Evolutionary conservation across 768 basidiomycete genomes (phyloP).

Genomic region (Termitomyces sp.): DNA sequence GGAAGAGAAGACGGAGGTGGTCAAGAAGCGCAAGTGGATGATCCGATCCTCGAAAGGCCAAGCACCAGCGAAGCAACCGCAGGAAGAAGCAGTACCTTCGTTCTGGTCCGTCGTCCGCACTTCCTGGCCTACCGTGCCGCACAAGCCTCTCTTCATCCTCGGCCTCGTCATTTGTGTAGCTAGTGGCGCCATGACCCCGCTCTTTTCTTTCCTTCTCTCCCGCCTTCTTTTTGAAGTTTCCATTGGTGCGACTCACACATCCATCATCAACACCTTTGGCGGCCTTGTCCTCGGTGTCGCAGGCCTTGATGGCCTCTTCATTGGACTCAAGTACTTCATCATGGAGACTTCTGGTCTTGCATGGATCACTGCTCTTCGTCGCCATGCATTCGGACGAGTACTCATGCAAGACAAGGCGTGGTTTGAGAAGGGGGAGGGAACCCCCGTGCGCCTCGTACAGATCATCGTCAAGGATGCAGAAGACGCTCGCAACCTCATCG

Average conservation of each 20-base stretch:
- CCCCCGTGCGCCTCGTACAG: slow-evolving; percentile 60
- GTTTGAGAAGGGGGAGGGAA: slow-evolving; percentile 71
- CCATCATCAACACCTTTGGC: slow-evolving; percentile 64
- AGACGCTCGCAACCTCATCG: slow-evolving; percentile 75
- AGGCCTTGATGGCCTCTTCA: slow-evolving; percentile 67
- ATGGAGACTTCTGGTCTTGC: slow-evolving; percentile 71
- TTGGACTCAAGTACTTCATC: slow-evolving; percentile 73
- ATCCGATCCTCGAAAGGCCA: background rate
- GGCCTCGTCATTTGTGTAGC: slow-evolving; percentile 67
- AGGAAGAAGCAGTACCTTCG: slow-evolving; percentile 18
- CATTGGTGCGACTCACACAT: slow-evolving; percentile 56
- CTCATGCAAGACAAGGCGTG: slow-evolving; percentile 80
- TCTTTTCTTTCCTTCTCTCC: slow-evolving; percentile 90
- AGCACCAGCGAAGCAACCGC: background rate
- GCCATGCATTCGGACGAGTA: slow-evolving; percentile 48
- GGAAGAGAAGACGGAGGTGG: background rate
- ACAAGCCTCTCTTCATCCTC: slow-evolving; percentile 63
- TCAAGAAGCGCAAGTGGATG: slow-evolving; percentile 5
- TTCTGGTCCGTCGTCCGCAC: slow-evolving; percentile 47
- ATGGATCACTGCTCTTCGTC: slow-evolving; percentile 72
- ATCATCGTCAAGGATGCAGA: slow-evolving; percentile 84
- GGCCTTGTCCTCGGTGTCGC: slow-evolving; percentile 71
- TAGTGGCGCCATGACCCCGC: slow-evolving; percentile 82
- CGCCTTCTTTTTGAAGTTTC: slow-evolving; percentile 74
- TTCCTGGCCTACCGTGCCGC: slow-evolving; percentile 68